Conservation (phyloP, 2,329 filamentous ascomycete species). For the Didymella glomerata region DNA sequence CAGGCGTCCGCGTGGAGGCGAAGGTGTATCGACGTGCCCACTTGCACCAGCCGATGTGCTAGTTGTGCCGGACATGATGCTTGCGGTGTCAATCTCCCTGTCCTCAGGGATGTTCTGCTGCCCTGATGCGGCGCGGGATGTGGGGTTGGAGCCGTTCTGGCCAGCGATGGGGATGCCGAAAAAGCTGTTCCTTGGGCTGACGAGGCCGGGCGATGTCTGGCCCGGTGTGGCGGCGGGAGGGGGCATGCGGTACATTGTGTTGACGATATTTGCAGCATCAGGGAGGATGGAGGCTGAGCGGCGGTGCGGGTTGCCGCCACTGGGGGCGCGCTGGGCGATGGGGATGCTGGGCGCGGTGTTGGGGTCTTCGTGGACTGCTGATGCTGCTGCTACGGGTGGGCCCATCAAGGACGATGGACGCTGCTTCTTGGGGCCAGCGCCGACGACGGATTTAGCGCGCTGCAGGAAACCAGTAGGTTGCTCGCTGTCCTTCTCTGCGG, state of each 20-base stretch:
- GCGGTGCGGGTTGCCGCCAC: conserved; percentile 50
- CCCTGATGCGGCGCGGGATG: conserved; percentile 50
- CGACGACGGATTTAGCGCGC: conserved; percentile 67
- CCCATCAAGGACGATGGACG: conserved; percentile 54
- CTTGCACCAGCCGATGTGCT: conserved; percentile 34
- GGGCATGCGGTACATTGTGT: conserved; percentile 86
- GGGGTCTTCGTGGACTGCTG: conserved; percentile 64
- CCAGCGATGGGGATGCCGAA: conserved; percentile 51
- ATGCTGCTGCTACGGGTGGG: conserved; percentile 18
- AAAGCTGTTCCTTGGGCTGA: conserved; percentile 51
- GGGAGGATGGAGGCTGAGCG: conserved; percentile 57
- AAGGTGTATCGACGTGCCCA: conserved; percentile 48
- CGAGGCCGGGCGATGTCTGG: conserved; percentile 57
- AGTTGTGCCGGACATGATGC: conserved; percentile 22
- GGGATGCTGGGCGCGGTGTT: conserved; percentile 80
- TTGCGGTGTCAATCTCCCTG: conserved; percentile 40
- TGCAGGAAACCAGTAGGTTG: conserved; percentile 60
- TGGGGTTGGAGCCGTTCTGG: conserved; percentile 57
- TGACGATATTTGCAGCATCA: conserved; percentile 75
- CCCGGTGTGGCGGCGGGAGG: conserved; percentile 49
- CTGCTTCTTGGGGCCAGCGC: conserved; percentile 52
- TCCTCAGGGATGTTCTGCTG: conserved; percentile 44
- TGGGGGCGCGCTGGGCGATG: conserved; percentile 62
- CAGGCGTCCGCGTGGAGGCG: conserved; percentile 65
- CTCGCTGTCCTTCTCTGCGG: conserved; percentile 55